These are phyloP conservation scores for Xylaria polymorpha DNA, from an alignment of 2,329 filamentous ascomycete genomes.

Conservation along the genomic window DNA sequence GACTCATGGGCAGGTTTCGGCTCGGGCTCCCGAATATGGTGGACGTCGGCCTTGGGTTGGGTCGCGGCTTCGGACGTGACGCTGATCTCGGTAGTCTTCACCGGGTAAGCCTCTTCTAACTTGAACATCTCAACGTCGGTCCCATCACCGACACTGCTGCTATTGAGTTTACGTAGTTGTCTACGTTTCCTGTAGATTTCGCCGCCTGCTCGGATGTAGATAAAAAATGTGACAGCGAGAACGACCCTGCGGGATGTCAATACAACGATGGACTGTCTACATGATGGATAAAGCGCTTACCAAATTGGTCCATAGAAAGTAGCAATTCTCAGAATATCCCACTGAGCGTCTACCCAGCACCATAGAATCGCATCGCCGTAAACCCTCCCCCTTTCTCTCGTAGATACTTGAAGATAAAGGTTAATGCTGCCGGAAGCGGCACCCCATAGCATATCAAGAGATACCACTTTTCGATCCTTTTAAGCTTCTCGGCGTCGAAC, in stretches of 20 bases:
- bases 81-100: conserved; percentile 72
- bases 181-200: conserved; percentile 75
- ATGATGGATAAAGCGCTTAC: conserved; percentile 54
- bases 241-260: conserved; percentile 61
- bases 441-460: conserved; percentile 77
- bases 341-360: conserved; percentile 79
- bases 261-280: neutral
- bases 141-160: conserved; percentile 54
- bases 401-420: conserved; percentile 74
- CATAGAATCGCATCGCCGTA: conserved; percentile 82
- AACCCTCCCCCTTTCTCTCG: conserved; percentile 64
- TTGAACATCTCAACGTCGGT: conserved; percentile 56
- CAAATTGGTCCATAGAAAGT: conserved; percentile 80
- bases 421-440: conserved; percentile 74
- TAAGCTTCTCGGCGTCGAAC: conserved; percentile 73
- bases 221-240: conserved; percentile 70
- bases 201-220: conserved; percentile 73
- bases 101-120: conserved; percentile 60
- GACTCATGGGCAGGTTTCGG: conserved; percentile 35
- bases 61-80: conserved; percentile 65
- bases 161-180: conserved; percentile 65
- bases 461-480: conserved; percentile 77
- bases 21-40: conserved; percentile 48
- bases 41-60: conserved; percentile 50
- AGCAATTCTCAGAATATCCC: conserved; percentile 78